Base-by-base conservation (phyloP, 352 stramenopile species). In the Globisporangium canariense region DNA sequence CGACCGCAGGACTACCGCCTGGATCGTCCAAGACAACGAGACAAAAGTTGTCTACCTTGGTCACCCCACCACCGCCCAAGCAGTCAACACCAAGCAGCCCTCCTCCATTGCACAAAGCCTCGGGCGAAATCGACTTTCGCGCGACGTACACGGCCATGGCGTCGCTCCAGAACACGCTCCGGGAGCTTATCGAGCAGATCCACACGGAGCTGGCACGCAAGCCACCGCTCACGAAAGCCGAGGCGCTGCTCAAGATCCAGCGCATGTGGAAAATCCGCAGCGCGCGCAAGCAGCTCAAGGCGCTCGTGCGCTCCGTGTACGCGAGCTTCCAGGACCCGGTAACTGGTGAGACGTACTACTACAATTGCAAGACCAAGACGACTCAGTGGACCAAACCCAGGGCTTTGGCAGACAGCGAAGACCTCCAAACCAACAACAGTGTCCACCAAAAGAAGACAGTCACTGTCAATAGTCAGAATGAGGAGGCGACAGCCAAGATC, bases 341-440 rank as follows among this genome's bases (percentile, higher is more conserved):
- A 8, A 91, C 81, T 3, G 82, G 82, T 8, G 41, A 81, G 62
- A 86, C 74, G 36, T 93, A 93, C 64, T 94, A 93, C 72, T 89
- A 87, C 75, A 94, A 94, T 78, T 85, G 70, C 6, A 71, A 72
- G 20, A 93, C 83, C 2, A 77, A 89, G 58, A 65, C 75, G 28
- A 83, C 81, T 10, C 82, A 88, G 63, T 94, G 86, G 86, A 76
- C 64, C 4, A 90, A 90, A 32, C 83, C 83, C 32, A 66, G 65
- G 22, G 73, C 65, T 10, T 71, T 91, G 8, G 79, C 73, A 6
- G 62, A 51, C 1, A 69, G 78, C 36, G 47, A 65, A 11, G 41
- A 78, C 30, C 25, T 49, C 51, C 16, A 45, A 8, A 41, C 18
- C 5, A 25, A 38, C 30, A 28, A 36, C 34, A 53, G 40, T 25